Percentiles rank a stretch among this genome's conserved stretches.
These are phyloP conservation scores for Fusarium goolgardi DNA, from an alignment of 2,329 filamentous ascomycete species.

Conservation along the genomic window DNA sequence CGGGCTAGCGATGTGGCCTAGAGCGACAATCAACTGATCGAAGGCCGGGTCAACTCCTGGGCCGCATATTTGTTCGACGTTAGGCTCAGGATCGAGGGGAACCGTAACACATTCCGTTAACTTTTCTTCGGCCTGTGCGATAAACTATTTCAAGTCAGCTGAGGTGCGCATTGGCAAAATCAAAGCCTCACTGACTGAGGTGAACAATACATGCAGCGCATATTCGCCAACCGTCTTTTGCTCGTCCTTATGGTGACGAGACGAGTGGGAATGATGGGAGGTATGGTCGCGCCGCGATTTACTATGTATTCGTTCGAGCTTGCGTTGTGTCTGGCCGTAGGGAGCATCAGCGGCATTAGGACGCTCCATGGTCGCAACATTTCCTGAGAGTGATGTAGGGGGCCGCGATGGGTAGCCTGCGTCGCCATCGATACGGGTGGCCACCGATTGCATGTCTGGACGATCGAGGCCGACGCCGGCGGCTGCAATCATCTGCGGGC, in stretches of 20 bases:
- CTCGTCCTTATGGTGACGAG: slow-evolving; percentile 73
- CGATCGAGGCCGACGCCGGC: slow-evolving; percentile 69
- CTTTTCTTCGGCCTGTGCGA: slow-evolving; percentile 95
- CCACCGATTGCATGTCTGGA: slow-evolving; percentile 61
- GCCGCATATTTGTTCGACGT: slow-evolving; percentile 90
- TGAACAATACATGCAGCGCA: slow-evolving; percentile 95
- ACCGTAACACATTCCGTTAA: slow-evolving; percentile 88
- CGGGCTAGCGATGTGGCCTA: slow-evolving; percentile 93
- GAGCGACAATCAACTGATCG: slow-evolving; percentile 91
- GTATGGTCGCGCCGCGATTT: slow-evolving; percentile 77
- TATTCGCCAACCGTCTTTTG: slow-evolving; percentile 97
- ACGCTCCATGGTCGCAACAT: slow-evolving; percentile 55
- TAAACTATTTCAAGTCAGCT: slow-evolving; percentile 69
- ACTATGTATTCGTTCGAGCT: slow-evolving; percentile 71
- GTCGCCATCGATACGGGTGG: slow-evolving; percentile 60
- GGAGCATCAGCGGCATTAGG: slow-evolving; percentile 59
- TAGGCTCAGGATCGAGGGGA: slow-evolving; percentile 81
- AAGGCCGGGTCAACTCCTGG: slow-evolving; percentile 88
- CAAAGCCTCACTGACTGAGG: slow-evolving; percentile 70
- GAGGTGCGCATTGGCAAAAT: neutral
- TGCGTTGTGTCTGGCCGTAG: slow-evolving; percentile 61
- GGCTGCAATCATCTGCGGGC: slow-evolving; percentile 84
- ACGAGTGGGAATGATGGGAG: slow-evolving; percentile 81
- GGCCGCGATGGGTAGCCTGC: slow-evolving; percentile 55
- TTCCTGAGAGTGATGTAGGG: slow-evolving; percentile 61